Evolutionary conservation across 768 basidiomycete genomes (phyloP).

Genomic region (Kwoniella dendrophila): DNA sequence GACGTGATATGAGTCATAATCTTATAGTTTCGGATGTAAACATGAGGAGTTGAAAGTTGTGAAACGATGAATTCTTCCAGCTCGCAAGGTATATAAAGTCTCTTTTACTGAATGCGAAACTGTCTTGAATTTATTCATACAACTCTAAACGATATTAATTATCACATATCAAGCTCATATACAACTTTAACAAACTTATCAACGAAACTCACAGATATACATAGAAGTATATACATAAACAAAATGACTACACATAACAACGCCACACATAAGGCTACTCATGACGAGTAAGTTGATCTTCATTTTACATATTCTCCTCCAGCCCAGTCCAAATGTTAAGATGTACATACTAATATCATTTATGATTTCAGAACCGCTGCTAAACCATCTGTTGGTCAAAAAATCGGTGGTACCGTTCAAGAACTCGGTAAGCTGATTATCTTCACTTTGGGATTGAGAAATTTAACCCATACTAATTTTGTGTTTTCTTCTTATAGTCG

Average conservation of each 20-base stretch:
- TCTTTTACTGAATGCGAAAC: neutral
- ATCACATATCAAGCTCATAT: no score
- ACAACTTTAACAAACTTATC: no score
- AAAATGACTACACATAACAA: no score
- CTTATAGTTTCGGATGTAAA: neutral
- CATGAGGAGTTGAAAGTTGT: no score
- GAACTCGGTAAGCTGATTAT: conserved; percentile 11
- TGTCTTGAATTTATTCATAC: neutral
- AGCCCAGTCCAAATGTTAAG: neutral
- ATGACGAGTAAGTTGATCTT: conserved; percentile 1
- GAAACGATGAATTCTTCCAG: no score
- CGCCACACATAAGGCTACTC: neutral
- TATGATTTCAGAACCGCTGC: conserved; percentile 1
- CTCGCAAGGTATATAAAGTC: neutral
- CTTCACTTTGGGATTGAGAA: no score
- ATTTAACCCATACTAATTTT: no score
- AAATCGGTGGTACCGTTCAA: conserved; percentile 15
- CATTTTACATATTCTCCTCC: neutral
- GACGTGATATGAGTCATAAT: conserved; percentile 12
- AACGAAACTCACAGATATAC: no score
- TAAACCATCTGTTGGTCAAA: conserved; percentile 21
- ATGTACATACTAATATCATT: neutral
- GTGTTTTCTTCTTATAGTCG: conserved; percentile 21
- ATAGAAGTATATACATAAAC: no score
- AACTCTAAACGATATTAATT: neutral